A percentile compares a stretch with the other conserved stretches of the same genome.
Evolutionary conservation across 352 stramenopile genomes (phyloP).

Genomic region (Phytophthora meadii): DNA sequence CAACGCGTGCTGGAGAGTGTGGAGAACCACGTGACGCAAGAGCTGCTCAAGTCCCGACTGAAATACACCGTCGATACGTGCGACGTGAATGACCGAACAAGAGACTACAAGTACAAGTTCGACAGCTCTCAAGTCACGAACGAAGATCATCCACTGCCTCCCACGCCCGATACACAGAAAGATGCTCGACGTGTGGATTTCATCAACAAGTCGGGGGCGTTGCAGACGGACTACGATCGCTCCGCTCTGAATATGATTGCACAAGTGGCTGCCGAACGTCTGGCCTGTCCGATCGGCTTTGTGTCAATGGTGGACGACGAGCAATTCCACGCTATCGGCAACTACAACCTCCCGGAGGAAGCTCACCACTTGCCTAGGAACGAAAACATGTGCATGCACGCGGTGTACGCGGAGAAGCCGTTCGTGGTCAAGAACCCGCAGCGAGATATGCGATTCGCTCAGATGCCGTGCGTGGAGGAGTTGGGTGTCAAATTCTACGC

Average conservation of each 20-base stretch:
- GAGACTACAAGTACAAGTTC: conserved; percentile 63
- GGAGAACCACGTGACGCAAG: conserved; percentile 50
- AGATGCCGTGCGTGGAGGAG: conserved; percentile 56
- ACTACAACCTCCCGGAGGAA: conserved; percentile 47
- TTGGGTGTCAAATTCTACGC: conserved; percentile 71
- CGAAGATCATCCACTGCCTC: conserved; percentile 53
- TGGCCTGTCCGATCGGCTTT: conserved; percentile 66
- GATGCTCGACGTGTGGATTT: conserved; percentile 50
- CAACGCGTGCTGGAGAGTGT: conserved; percentile 46
- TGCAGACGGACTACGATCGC: conserved; percentile 51
- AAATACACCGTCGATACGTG: conserved; percentile 30
- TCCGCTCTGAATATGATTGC: conserved; percentile 61
- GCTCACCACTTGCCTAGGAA: conserved; percentile 44
- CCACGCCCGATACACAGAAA: conserved; percentile 43
- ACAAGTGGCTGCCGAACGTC: conserved; percentile 55
- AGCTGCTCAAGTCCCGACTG: conserved; percentile 31
- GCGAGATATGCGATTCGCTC: conserved; percentile 67
- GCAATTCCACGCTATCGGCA: conserved; percentile 57
- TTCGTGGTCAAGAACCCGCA: conserved; percentile 71
- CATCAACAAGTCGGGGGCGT: conserved; percentile 55
- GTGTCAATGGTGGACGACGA: conserved; percentile 64
- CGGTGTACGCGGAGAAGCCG: conserved; percentile 64
- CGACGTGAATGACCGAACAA: conserved; percentile 41
- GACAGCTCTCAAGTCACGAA: conserved; percentile 41
- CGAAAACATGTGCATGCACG: conserved; percentile 67